Conservation (phyloP, 805 yeast genomes). For the Schwanniomyces sp. region DNA sequence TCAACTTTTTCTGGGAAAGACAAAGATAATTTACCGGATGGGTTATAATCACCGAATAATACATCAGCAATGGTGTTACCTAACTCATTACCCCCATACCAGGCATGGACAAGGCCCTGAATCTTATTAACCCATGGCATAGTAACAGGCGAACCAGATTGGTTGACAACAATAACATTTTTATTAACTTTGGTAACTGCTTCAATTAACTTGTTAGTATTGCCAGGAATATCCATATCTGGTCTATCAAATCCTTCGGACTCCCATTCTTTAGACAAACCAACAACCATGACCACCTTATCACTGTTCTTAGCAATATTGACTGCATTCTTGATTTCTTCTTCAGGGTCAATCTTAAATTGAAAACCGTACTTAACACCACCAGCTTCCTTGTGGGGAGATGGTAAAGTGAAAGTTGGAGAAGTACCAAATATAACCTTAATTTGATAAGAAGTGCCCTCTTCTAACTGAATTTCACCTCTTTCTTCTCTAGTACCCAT, state of each 20-base stretch:
- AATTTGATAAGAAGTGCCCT: slow-evolving; percentile 46
- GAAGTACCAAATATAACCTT: slow-evolving; percentile 54
- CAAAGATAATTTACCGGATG: slow-evolving; percentile 58
- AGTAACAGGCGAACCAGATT: slow-evolving; percentile 62
- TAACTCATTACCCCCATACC: slow-evolving; percentile 57
- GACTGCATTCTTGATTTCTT: slow-evolving; percentile 38
- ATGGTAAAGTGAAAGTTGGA: slow-evolving; percentile 28
- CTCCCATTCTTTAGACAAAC: slow-evolving; percentile 57
- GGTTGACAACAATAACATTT: slow-evolving; percentile 53
- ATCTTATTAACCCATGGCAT: slow-evolving; percentile 51
- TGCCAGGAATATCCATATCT: slow-evolving; percentile 51
- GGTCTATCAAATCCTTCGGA: slow-evolving; percentile 59
- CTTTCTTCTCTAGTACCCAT: slow-evolving; percentile 54
- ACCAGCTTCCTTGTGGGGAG: slow-evolving; percentile 16
- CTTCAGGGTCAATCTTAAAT: slow-evolving; percentile 15
- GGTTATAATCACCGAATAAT: slow-evolving; percentile 58
- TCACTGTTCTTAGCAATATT: slow-evolving; percentile 50
- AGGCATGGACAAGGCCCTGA: slow-evolving; percentile 50
- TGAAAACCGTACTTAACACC: slow-evolving; percentile 25
- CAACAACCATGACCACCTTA: slow-evolving; percentile 52
- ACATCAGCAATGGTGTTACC: slow-evolving; percentile 64
- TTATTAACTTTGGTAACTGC: slow-evolving; percentile 48
- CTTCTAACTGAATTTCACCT: slow-evolving; percentile 35
- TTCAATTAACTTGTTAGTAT: slow-evolving; percentile 43
- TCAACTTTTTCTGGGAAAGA: slow-evolving; percentile 52